These are phyloP conservation scores for Diaporthe citrichinensis DNA, from an alignment of 2,329 filamentous ascomycete genomes.

Conservation along the genomic window DNA sequence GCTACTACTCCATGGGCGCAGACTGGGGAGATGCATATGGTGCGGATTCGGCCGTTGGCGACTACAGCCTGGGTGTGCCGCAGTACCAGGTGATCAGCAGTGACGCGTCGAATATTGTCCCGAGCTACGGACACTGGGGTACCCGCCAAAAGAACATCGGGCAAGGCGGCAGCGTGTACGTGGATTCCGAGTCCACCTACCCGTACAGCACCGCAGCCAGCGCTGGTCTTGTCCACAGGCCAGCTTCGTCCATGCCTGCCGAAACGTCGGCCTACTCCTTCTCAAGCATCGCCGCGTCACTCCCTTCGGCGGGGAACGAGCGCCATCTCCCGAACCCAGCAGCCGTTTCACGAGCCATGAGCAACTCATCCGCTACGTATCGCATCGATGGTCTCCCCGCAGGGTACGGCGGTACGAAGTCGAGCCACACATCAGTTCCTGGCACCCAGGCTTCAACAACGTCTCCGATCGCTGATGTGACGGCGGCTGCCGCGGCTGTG, in stretches of 20 bases:
- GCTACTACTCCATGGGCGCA: conserved; percentile 52
- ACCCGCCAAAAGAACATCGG: conserved; percentile 36
- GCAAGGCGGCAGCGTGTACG: conserved; percentile 49
- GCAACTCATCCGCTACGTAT: conserved; percentile 47
- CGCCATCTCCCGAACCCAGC: conserved; percentile 54
- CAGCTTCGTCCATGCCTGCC: conserved; percentile 44
- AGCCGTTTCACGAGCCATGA: conserved; percentile 48
- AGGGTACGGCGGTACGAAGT: conserved; percentile 43
- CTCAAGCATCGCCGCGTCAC: conserved; percentile 57
- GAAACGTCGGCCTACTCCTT: conserved; percentile 57
- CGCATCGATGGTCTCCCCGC: conserved; percentile 47
- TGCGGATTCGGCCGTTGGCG: conserved; percentile 55
- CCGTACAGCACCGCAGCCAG: conserved; percentile 47
- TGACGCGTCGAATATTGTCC: conserved; percentile 52
- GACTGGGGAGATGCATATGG: conserved; percentile 54
- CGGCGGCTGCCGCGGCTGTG: conserved; percentile 40
- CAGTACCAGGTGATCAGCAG: conserved; percentile 53
- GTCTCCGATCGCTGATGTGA: conserved; percentile 47
- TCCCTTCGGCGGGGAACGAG: conserved; percentile 51
- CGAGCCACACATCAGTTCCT: conserved; percentile 37
- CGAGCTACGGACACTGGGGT: conserved; percentile 46
- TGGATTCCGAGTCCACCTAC: conserved; percentile 54
- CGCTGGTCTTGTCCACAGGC: conserved; percentile 53
- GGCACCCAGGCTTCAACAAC: conserved; percentile 45
- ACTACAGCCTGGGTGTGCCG: conserved; percentile 52